These are phyloP conservation scores for Anaeromyces robustus DNA, from an alignment of 192 early-diverging fungal genomes.

Conservation along the genomic window DNA sequence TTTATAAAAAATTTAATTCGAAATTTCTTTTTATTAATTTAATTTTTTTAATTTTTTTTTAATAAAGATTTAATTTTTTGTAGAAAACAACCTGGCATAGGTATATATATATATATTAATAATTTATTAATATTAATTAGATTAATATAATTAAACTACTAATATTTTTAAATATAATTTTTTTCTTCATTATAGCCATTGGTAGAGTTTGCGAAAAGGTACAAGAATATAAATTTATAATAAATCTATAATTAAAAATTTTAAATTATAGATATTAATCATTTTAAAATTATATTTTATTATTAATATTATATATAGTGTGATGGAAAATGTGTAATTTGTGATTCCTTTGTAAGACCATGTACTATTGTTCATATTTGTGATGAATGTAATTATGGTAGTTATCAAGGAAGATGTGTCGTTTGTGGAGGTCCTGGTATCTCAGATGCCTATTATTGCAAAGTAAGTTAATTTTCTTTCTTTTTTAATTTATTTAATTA, in stretches of 20 bases:
- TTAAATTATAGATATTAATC: too few species aligned
- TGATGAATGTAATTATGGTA: constrained; percentile 94
- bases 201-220: constrained; percentile 22
- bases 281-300: too few species aligned
- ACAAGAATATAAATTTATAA: constrained; percentile 1
- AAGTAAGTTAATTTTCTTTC: background rate
- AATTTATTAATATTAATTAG: too few species aligned
- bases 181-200: constrained; percentile 9
- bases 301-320: constrained; percentile 13
- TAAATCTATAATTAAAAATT: too few species aligned
- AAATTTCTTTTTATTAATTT: too few species aligned
- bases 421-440: constrained; percentile 77
- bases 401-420: constrained; percentile 76
- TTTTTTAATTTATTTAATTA: too few species aligned
- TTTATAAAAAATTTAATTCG: too few species aligned
- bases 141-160: too few species aligned
- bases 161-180: too few species aligned
- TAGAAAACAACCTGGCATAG: constrained; percentile 82
- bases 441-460: constrained; percentile 90
- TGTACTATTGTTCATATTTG: constrained; percentile 80
- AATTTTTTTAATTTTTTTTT: background rate
- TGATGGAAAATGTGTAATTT: constrained; percentile 91
- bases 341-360: constrained; percentile 86
- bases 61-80: constrained; percentile 75
- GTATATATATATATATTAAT: too few species aligned